Evolutionary conservation across 176 grass and related monocot species (phyloP).

Genomic region (Poa annua): DNA sequence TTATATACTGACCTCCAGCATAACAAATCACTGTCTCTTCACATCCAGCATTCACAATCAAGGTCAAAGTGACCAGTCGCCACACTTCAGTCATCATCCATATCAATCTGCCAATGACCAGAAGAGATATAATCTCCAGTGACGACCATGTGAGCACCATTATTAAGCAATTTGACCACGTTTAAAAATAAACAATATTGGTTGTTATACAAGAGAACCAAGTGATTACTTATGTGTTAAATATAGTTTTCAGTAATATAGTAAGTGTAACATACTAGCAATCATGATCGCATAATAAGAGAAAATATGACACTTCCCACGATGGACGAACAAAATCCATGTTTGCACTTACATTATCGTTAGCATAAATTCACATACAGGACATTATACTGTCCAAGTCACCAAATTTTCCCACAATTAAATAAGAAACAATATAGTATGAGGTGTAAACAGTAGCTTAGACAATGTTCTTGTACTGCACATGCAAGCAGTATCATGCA

Average conservation of each 20-base stretch:
- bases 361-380: not conserved
- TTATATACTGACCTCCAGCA: not conserved
- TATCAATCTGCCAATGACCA: conserved; percentile 16
- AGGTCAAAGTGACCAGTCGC: not conserved
- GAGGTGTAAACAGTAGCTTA: not conserved
- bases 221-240: not conserved
- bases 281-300: not conserved
- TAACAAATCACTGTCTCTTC: not conserved
- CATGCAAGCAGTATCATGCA: conserved; percentile 34
- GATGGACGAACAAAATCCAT: not conserved
- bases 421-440: conserved; percentile 1
- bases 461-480: conserved; percentile 12
- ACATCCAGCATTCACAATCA: not conserved
- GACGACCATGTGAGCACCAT: conserved; percentile 14
- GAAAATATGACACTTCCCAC: not conserved
- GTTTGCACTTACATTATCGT: not conserved
- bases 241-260: not conserved
- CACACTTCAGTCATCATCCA: conserved; percentile 9
- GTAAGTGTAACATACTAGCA: not conserved
- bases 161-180: conserved; percentile 6
- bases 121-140: not conserved
- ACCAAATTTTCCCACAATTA: conserved; percentile 8
- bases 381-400: not conserved
- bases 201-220: not conserved
- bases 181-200: not conserved